These are phyloP conservation scores for Scenedesmus sp. DNA, from an alignment of 163 green algal genomes.

Conservation along the genomic window DNA sequence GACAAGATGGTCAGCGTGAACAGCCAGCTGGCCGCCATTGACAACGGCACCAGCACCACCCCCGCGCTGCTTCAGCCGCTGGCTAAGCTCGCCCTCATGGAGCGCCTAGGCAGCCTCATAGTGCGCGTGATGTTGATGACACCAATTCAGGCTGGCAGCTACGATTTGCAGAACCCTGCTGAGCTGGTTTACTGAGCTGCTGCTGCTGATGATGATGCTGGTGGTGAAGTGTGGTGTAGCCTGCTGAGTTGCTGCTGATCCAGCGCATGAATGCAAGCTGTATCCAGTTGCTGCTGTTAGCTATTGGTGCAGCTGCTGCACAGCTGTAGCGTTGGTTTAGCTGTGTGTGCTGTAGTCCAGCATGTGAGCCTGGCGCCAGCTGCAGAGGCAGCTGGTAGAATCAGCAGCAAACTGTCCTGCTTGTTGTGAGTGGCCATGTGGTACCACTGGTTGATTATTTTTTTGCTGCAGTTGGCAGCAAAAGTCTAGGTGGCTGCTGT, in stretches of 20 bases:
- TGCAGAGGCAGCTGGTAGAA: background rate
- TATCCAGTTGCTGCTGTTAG: no score
- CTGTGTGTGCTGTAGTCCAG: background rate
- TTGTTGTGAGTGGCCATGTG: background rate
- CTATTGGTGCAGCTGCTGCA: background rate
- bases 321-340: background rate
- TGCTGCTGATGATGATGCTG: conserved; percentile 26
- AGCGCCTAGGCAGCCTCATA: conserved; percentile 42
- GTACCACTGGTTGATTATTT: background rate
- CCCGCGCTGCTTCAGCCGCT: conserved; percentile 41
- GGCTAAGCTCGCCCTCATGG: conserved; percentile 25
- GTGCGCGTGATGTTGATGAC: conserved; percentile 45
- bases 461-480: background rate
- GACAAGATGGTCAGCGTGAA: conserved; percentile 71
- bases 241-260: background rate
- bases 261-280: background rate
- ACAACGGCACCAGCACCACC: conserved; percentile 40
- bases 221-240: background rate
- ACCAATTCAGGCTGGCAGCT: conserved; percentile 42
- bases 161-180: conserved; percentile 65
- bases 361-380: background rate
- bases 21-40: conserved; percentile 31
- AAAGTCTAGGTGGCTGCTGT: background rate
- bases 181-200: conserved; percentile 45
- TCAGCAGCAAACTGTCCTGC: background rate